Evolutionary conservation across 1,284 basidiomycete species (phyloP).

Genomic region (Cystobasidiaceae sp.): DNA sequence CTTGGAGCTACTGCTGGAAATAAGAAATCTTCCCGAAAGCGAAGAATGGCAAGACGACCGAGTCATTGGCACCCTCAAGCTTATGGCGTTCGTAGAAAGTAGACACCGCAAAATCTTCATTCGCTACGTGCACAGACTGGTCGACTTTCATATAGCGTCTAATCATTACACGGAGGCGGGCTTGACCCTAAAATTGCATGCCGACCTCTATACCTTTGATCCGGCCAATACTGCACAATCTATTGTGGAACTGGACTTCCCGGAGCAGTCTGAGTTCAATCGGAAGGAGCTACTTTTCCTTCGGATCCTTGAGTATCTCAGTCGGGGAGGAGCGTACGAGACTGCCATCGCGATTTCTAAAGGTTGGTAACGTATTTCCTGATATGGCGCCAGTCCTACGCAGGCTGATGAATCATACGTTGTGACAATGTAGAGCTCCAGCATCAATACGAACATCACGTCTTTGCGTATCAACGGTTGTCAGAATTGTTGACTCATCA

Average conservation of each 20-base stretch:
- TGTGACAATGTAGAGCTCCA: constrained; percentile 51
- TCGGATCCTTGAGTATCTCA: constrained; percentile 48
- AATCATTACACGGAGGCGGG: constrained; percentile 62
- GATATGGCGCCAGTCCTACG: neutral
- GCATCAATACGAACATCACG: constrained; percentile 73
- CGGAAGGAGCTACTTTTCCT: constrained; percentile 63
- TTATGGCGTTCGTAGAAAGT: constrained; percentile 58
- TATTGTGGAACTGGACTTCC: constrained; percentile 60
- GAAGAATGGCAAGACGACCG: constrained; percentile 79
- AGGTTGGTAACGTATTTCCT: constrained; percentile 50
- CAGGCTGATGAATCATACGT: neutral
- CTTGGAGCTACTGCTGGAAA: constrained; percentile 83
- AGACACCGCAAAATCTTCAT: constrained; percentile 53
- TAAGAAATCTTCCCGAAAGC: constrained; percentile 89
- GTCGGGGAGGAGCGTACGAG: constrained; percentile 94
- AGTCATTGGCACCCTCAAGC: constrained; percentile 80
- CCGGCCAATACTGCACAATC: constrained; percentile 63
- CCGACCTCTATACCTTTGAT: constrained; percentile 84
- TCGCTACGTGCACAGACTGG: constrained; percentile 85
- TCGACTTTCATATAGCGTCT: constrained; percentile 59
- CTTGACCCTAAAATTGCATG: constrained; percentile 83
- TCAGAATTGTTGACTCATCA: constrained; percentile 80
- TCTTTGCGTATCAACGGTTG: constrained; percentile 79
- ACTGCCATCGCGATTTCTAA: constrained; percentile 87
- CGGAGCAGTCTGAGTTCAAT: constrained; percentile 87